phyloP scores from a whole-genome alignment of 2,329 filamentous ascomycete genomes.

The Fusarium agapanthi region DNA sequence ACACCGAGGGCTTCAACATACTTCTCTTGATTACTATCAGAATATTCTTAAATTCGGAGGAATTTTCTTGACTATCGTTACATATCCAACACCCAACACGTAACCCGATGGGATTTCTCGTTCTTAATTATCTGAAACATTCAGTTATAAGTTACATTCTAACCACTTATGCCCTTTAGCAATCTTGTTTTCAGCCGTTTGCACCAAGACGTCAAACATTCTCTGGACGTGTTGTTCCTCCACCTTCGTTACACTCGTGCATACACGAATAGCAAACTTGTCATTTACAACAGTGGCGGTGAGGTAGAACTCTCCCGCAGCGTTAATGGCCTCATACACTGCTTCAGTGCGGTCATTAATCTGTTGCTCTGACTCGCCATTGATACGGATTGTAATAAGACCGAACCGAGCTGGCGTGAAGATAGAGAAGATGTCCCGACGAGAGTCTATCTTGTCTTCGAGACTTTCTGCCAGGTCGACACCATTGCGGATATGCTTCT shows the following conservation, averaged over 20 bases:
- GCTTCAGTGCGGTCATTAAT: constrained; percentile 75
- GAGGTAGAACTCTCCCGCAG: constrained; percentile 79
- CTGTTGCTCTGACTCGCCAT: constrained; percentile 55
- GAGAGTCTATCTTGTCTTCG: constrained; percentile 62
- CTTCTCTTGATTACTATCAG: background rate
- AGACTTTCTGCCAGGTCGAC: constrained; percentile 77
- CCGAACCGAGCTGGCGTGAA: constrained; percentile 79
- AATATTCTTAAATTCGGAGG: too few relatives aligned
- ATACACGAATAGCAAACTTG: constrained; percentile 81
- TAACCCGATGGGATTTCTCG: background rate
- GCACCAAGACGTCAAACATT: constrained; percentile 78
- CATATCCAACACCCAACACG: background rate
- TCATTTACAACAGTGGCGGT: constrained; percentile 79
- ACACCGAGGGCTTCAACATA: background rate
- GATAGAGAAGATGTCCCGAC: constrained; percentile 78
- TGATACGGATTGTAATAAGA: constrained; percentile 77
- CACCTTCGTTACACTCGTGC: constrained; percentile 73
- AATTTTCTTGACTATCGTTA: background rate
- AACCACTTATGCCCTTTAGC: constrained; percentile 2
- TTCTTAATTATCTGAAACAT: background rate
- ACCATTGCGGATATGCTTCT: constrained; percentile 75
- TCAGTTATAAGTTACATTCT: background rate
- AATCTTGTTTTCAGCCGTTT: constrained; percentile 59
- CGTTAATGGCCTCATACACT: constrained; percentile 80
- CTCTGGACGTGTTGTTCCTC: constrained; percentile 77